Conservation (phyloP, 2,329 filamentous ascomycete genomes). For the Emergomyces orientalis region DNA sequence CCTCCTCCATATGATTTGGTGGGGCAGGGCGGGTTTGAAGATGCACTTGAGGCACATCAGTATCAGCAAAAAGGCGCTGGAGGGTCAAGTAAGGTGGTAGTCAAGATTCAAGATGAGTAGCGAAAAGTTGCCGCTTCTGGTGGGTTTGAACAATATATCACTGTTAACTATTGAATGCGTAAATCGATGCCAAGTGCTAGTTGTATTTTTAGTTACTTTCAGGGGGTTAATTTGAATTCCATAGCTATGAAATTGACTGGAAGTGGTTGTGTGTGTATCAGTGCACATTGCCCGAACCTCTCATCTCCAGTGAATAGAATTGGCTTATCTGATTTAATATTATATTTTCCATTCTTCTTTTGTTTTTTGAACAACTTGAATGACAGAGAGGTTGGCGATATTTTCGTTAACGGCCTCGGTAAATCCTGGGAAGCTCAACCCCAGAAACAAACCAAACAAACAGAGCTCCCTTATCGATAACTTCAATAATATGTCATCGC, state of each 20-base stretch:
- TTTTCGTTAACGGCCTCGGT: too few relatives aligned
- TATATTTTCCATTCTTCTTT: too few relatives aligned
- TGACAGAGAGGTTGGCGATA: too few relatives aligned
- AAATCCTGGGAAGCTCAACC: not conserved
- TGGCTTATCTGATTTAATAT: too few relatives aligned
- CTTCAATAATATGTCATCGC: not conserved
- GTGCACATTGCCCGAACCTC: too few relatives aligned
- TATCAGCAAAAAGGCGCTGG: constrained; percentile 19
- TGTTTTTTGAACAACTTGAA: not conserved
- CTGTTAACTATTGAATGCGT: too few relatives aligned
- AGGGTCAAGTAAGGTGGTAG: constrained; percentile 19
- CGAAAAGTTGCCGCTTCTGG: not conserved
- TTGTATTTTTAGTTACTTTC: too few relatives aligned
- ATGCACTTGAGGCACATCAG: constrained; percentile 18
- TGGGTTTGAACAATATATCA: not conserved
- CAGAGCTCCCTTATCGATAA: not conserved
- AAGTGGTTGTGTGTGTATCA: too few relatives aligned
- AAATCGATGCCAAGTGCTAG: too few relatives aligned
- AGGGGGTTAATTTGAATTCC: too few relatives aligned
- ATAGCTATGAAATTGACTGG: too few relatives aligned
- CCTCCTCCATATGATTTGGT: constrained; percentile 19
- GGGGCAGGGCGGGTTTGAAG: constrained; percentile 19
- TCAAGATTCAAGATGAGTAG: constrained; percentile 18
- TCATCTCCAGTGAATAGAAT: too few relatives aligned
- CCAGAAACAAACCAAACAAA: not conserved